phyloP scores from a whole-genome alignment of 345 rosid species.

The Lepidium aucheri region DNA sequence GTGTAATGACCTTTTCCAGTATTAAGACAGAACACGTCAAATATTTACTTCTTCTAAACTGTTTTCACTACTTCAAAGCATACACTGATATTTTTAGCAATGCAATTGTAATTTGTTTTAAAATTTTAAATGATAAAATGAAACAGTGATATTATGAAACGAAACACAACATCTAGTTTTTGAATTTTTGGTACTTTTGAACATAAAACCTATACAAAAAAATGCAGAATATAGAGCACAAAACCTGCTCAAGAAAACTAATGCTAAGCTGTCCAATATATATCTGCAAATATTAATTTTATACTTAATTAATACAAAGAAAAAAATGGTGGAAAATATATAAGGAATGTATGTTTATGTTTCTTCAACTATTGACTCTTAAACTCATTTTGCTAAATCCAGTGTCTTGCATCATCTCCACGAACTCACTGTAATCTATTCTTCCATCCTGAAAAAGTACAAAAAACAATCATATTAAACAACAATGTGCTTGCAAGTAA shows the following conservation, averaged over 20 bases:
- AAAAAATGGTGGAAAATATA: not conserved
- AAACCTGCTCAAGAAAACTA: conserved; percentile 20
- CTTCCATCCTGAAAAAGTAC: conserved; percentile 61
- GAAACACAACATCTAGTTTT: not conserved
- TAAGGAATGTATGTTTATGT: not conserved
- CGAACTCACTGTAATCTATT: conserved; percentile 80
- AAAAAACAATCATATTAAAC: not conserved
- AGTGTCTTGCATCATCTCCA: conserved; percentile 81
- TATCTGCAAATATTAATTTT: not conserved
- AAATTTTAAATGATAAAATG: not conserved
- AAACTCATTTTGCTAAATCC: conserved; percentile 33
- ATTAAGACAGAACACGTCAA: conserved; percentile 15
- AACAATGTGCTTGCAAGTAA: conserved; percentile 3
- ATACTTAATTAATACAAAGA: not conserved
- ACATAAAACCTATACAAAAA: not conserved
- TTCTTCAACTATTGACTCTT: conserved; percentile 16
- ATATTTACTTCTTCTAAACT: not conserved
- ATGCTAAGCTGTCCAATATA: not conserved
- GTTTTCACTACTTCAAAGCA: not conserved
- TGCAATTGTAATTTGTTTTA: not conserved
- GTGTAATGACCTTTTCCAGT: not conserved
- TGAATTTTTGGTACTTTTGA: not conserved
- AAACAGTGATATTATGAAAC: not conserved
- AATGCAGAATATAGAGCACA: not conserved
- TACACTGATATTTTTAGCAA: not conserved